Percentiles rank a stretch among this genome's conserved stretches.
phyloP scores from a whole-genome alignment of 768 basidiomycete genomes.

The Kwoniella dendrophila region DNA sequence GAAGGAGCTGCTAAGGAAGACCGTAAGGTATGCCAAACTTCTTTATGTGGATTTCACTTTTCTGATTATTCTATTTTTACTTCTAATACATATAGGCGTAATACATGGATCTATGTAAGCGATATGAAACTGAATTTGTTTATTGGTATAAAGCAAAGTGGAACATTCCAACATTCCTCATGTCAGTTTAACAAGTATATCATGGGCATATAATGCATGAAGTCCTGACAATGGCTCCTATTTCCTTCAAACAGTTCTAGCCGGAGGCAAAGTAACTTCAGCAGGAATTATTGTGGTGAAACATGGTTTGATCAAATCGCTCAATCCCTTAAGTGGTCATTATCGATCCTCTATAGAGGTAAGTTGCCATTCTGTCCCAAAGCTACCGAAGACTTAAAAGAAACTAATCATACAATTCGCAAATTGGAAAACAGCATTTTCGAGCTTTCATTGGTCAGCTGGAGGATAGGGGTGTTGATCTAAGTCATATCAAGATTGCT shows the following conservation, averaged over 20 bases:
- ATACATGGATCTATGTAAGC: constrained; percentile 72
- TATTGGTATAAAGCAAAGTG: constrained; percentile 68
- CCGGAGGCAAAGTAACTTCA: constrained; percentile 63
- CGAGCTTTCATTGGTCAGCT: constrained; percentile 63
- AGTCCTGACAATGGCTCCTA: not conserved
- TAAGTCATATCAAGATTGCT: constrained; percentile 65
- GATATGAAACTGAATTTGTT: constrained; percentile 65
- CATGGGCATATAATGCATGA: not conserved
- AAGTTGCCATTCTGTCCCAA: constrained; percentile 18
- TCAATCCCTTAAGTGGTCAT: constrained; percentile 70
- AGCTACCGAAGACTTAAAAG: not conserved
- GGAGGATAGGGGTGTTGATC: constrained; percentile 63
- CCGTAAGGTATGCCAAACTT: constrained; percentile 55
- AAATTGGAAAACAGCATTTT: constrained; percentile 61
- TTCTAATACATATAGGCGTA: constrained; percentile 50
- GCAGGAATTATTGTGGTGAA: constrained; percentile 70
- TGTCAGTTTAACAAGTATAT: constrained; percentile 39
- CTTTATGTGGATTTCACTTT: not conserved
- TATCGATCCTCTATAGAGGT: constrained; percentile 67
- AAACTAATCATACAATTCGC: not conserved
- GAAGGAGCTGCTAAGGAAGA: constrained; percentile 65
- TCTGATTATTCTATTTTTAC: not conserved
- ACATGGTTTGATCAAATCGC: constrained; percentile 64
- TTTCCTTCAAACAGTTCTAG: too few relatives aligned
- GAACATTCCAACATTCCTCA: constrained; percentile 70